These are phyloP conservation scores for Isabelozyma gotoi DNA, from an alignment of 805 yeast genomes.

Conservation along the genomic window DNA sequence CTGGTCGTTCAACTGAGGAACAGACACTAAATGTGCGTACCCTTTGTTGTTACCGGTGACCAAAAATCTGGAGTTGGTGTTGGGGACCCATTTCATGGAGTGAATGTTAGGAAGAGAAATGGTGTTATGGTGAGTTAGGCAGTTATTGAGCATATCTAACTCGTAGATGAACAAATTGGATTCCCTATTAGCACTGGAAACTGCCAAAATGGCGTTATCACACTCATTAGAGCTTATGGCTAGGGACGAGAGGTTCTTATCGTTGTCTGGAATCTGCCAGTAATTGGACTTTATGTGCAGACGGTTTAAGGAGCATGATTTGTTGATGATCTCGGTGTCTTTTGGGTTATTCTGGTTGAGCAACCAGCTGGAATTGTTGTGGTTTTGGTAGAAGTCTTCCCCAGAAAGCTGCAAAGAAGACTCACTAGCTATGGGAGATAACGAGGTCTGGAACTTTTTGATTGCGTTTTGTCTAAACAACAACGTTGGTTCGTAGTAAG, in stretches of 20 bases:
- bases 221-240: conserved; percentile 17
- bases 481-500: conserved; percentile 40
- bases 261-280: conserved; percentile 45
- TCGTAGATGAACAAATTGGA: conserved; percentile 55
- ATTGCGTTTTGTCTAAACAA: conserved; percentile 44
- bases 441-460: conserved; percentile 19
- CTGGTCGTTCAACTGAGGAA: conserved; percentile 46
- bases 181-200: conserved; percentile 46
- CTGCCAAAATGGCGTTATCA: conserved; percentile 45
- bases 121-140: conserved; percentile 58
- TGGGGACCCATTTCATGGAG: conserved; percentile 53
- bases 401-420: background rate
- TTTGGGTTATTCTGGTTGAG: conserved; percentile 21
- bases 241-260: conserved; percentile 47
- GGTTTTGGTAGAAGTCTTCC: background rate
- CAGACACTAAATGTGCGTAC: conserved; percentile 64
- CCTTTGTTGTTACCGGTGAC: conserved; percentile 82
- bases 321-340: conserved; percentile 37
- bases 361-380: conserved; percentile 22
- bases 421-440: conserved; percentile 22
- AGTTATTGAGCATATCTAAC: conserved; percentile 36
- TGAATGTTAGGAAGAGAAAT: conserved; percentile 56
- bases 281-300: conserved; percentile 43
- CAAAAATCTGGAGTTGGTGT: conserved; percentile 34
- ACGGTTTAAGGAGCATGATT: conserved; percentile 41